These are phyloP conservation scores for Umbilicus rupestris DNA, from an alignment of 164 flowering plant species.

Conservation along the genomic window DNA sequence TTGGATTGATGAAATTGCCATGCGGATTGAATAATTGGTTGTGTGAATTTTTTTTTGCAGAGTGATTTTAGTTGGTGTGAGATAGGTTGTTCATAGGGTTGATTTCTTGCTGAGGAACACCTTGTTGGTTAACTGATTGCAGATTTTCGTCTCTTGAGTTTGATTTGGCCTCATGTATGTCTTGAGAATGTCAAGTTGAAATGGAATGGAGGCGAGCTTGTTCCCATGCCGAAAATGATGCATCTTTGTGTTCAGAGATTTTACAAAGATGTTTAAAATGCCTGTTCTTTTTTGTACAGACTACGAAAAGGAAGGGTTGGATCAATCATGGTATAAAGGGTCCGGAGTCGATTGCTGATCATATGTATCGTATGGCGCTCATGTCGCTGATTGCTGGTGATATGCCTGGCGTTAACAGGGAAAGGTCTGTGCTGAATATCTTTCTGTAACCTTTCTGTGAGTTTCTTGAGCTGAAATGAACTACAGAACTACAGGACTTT, in stretches of 20 bases:
- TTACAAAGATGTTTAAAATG: neutral
- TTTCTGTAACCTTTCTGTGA: neutral
- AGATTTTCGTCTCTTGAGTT: too few relatives aligned
- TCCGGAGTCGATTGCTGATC: constrained; percentile 96
- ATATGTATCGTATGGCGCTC: constrained; percentile 93
- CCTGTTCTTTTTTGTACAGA: constrained; percentile 31
- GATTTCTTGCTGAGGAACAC: too few relatives aligned
- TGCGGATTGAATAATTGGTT: neutral
- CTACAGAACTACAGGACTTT: too few relatives aligned
- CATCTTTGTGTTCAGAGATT: neutral
- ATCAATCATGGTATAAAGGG: constrained; percentile 83
- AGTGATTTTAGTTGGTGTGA: too few relatives aligned
- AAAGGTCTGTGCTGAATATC: constrained; percentile 40
- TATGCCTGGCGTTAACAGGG: constrained; percentile 72
- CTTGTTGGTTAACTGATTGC: too few relatives aligned
- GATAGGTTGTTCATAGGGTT: too few relatives aligned
- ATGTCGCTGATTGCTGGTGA: constrained; percentile 87
- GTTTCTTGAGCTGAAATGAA: neutral
- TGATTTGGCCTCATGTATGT: neutral
- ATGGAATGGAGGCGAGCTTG: neutral
- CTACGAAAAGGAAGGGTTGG: constrained; percentile 95
- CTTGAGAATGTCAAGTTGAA: neutral
- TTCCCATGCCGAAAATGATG: neutral
- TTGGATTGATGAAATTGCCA: neutral
- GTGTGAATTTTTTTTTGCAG: neutral